These are phyloP conservation scores for Coemansia sp. DNA, from an alignment of 192 early-diverging fungal species.

Conservation along the genomic window DNA sequence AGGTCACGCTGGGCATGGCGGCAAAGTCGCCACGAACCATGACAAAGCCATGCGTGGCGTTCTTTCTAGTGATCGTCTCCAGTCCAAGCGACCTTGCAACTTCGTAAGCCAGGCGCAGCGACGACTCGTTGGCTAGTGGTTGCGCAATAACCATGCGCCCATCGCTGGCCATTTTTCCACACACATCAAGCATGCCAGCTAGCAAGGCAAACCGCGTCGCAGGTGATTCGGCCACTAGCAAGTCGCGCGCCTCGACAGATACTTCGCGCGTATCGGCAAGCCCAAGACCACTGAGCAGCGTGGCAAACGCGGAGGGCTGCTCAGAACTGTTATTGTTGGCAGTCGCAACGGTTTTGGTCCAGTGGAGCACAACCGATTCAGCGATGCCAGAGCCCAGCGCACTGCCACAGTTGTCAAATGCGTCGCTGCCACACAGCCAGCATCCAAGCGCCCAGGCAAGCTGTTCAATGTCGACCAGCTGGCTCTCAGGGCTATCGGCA, in stretches of 20 bases:
- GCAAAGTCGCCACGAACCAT: slow-evolving; percentile 31
- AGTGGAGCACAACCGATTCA: slow-evolving; percentile 34
- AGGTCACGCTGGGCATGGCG: slow-evolving; percentile 22
- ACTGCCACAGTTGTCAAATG: slow-evolving; percentile 1
- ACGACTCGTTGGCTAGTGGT: slow-evolving; percentile 28
- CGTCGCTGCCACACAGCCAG: slow-evolving; percentile 45
- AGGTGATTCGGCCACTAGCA: slow-evolving; percentile 27
- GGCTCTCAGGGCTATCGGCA: not conserved
- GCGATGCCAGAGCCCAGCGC: slow-evolving; percentile 6
- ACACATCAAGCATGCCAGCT: slow-evolving; percentile 47
- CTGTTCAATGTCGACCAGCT: slow-evolving; percentile 1
- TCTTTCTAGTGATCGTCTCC: slow-evolving; percentile 34
- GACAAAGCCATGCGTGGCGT: slow-evolving; percentile 34
- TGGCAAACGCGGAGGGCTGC: slow-evolving; percentile 12
- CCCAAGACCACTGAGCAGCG: slow-evolving; percentile 12
- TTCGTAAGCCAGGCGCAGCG: slow-evolving; percentile 49
- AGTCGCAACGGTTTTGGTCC: slow-evolving; percentile 14
- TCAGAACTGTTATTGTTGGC: not conserved
- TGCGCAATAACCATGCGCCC: slow-evolving; percentile 28
- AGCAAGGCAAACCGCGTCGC: slow-evolving; percentile 32
- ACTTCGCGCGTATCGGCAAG: slow-evolving; percentile 14
- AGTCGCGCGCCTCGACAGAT: slow-evolving; percentile 21
- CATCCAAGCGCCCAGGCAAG: slow-evolving; percentile 45
- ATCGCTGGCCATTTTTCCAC: slow-evolving; percentile 29
- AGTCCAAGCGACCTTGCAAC: slow-evolving; percentile 49